phyloP scores from a whole-genome alignment of 2,329 filamentous ascomycete species.

The Botrytis deweyae region DNA sequence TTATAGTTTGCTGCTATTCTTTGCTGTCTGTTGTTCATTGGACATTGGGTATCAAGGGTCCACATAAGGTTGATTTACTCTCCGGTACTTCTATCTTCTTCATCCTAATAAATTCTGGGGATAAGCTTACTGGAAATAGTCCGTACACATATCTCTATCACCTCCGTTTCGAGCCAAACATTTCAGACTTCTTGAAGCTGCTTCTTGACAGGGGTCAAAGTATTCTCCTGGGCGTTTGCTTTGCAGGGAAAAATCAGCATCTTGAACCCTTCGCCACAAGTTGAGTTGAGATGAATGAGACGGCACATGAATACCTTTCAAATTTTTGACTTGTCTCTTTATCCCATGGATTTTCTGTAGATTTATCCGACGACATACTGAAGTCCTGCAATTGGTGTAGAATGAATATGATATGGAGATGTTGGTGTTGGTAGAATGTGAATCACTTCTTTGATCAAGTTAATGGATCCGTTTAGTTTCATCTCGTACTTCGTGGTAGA shows the following conservation, averaged over 20 bases:
- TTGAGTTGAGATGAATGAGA: slow-evolving; percentile 26
- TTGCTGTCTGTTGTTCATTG: not conserved
- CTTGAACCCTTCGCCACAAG: not conserved
- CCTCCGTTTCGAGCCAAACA: slow-evolving; percentile 87
- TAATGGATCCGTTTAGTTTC: not conserved
- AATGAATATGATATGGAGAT: not conserved
- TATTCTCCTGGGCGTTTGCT: slow-evolving; percentile 90
- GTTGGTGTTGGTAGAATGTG: slow-evolving; percentile 1
- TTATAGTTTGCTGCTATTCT: not conserved
- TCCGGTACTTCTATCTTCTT: not conserved
- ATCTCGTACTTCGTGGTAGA: not conserved
- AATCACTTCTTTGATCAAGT: not conserved
- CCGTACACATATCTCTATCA: slow-evolving; percentile 83
- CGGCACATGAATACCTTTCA: slow-evolving; percentile 49
- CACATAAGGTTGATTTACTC: slow-evolving; percentile 3
- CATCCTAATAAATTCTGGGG: not conserved
- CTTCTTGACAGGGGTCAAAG: slow-evolving; percentile 94
- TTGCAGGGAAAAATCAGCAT: slow-evolving; percentile 18
- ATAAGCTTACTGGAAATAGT: slow-evolving; percentile 84
- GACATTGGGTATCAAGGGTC: slow-evolving; percentile 2
- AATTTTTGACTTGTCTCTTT: slow-evolving; percentile 63
- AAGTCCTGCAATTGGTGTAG: not conserved
- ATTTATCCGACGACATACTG: slow-evolving; percentile 36
- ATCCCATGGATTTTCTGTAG: slow-evolving; percentile 49
- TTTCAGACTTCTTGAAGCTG: slow-evolving; percentile 77